Evolutionary conservation across 139 green algal genomes (phyloP).

Genomic region (Coccomyxa sp.): DNA sequence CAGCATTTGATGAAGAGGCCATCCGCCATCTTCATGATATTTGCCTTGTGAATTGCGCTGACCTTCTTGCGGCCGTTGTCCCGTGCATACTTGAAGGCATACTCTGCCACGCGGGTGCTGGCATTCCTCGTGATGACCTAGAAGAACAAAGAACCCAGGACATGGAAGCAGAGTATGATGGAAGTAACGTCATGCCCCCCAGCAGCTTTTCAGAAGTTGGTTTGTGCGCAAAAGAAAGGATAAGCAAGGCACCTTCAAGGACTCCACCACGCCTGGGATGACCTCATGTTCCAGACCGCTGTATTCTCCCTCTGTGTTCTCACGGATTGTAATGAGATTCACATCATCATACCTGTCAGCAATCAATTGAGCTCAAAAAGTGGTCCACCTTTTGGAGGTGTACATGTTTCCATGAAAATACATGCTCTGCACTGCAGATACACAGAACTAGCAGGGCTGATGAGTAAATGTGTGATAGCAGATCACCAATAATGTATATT

Average conservation of each 20-base stretch:
- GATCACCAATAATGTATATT: background rate
- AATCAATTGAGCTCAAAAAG: background rate
- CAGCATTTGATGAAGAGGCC: slow-evolving; percentile 93
- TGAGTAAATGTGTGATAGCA: background rate
- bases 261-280: slow-evolving; percentile 91
- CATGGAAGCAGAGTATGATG: background rate
- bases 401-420: no score
- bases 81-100: slow-evolving; percentile 86
- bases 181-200: no score
- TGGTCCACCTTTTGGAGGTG: background rate
- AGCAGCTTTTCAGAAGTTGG: background rate
- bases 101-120: slow-evolving; percentile 82
- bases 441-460: no score
- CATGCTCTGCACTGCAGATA: no score
- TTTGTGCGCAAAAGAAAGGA: background rate
- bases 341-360: slow-evolving; percentile 78
- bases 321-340: slow-evolving; percentile 92
- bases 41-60: slow-evolving; percentile 74
- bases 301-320: slow-evolving; percentile 99
- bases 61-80: slow-evolving; percentile 79
- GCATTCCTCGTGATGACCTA: slow-evolving; percentile 88
- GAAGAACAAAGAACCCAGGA: background rate
- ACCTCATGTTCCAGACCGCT: slow-evolving; percentile 93
- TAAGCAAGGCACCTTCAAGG: slow-evolving; percentile 65
- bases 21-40: slow-evolving; percentile 98